Evolutionary conservation across 2,329 filamentous ascomycete genomes (phyloP).

Genomic region (Lecanicillium sp.): DNA sequence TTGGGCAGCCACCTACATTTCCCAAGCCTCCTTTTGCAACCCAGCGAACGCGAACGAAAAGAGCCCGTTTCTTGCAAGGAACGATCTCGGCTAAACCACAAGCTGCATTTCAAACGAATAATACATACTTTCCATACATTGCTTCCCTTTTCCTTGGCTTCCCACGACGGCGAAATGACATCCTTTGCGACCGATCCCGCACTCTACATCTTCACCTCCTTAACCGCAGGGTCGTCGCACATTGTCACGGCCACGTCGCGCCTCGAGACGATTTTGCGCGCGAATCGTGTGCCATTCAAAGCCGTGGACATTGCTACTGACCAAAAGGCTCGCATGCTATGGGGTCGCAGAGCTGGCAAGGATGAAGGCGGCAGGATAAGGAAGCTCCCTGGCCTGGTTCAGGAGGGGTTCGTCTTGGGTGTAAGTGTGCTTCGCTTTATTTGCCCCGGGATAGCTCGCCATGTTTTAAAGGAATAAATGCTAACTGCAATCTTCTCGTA

Average conservation of each 20-base stretch:
- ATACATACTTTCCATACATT: too few relatives aligned
- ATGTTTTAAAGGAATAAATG: neutral
- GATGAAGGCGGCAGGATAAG: constrained; percentile 50
- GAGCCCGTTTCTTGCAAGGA: too few relatives aligned
- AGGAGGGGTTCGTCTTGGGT: constrained; percentile 75
- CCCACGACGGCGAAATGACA: constrained; percentile 19
- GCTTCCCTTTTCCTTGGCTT: neutral
- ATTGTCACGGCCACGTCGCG: constrained; percentile 94
- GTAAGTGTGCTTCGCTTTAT: constrained; percentile 44
- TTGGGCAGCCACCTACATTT: too few relatives aligned
- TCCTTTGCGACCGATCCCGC: constrained; percentile 54
- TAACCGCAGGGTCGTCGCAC: constrained; percentile 91
- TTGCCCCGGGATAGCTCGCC: neutral
- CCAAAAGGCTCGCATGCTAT: constrained; percentile 79
- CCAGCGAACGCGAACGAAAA: too few relatives aligned
- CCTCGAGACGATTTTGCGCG: constrained; percentile 90
- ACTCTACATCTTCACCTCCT: constrained; percentile 91
- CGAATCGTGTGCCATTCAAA: constrained; percentile 89
- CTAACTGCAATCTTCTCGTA: constrained; percentile 24
- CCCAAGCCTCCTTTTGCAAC: too few relatives aligned
- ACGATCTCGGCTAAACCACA: too few relatives aligned
- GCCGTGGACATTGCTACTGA: constrained; percentile 88
- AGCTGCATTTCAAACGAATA: too few relatives aligned
- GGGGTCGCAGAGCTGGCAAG: constrained; percentile 75
- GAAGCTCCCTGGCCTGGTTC: constrained; percentile 83